A percentile compares a stretch with the other conserved stretches of the same genome.
These are phyloP conservation scores for Cercospora sojina DNA, from an alignment of 2,329 filamentous ascomycete species.

Conservation along the genomic window DNA sequence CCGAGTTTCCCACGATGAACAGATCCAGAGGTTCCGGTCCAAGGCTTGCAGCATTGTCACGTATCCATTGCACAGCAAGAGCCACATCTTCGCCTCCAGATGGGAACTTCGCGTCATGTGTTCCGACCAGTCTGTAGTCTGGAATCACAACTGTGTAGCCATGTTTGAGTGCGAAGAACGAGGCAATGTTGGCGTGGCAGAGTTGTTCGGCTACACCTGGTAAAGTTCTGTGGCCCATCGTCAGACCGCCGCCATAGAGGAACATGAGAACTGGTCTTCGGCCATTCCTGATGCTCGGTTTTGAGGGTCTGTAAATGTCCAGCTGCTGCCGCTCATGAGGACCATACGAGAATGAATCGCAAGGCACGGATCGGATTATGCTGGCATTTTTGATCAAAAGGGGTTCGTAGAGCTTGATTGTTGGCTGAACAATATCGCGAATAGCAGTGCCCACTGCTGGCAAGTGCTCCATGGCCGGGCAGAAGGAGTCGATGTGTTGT, in stretches of 20 bases:
- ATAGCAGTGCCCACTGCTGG: constrained; percentile 30
- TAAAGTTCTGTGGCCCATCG: constrained; percentile 37
- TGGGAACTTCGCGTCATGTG: constrained; percentile 43
- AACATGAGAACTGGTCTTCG: constrained; percentile 32
- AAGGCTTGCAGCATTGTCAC: constrained; percentile 22
- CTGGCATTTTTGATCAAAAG: constrained; percentile 28
- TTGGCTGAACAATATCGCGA: constrained; percentile 27
- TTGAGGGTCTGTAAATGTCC: constrained; percentile 40
- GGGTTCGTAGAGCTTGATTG: constrained; percentile 28
- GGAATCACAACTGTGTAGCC: constrained; percentile 41
- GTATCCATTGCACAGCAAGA: constrained; percentile 41
- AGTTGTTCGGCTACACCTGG: constrained; percentile 31
- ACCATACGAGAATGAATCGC: constrained; percentile 40
- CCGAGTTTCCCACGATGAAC: constrained; percentile 45
- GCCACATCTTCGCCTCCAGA: constrained; percentile 45
- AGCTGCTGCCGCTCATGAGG: constrained; percentile 40
- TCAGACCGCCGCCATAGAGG: constrained; percentile 40
- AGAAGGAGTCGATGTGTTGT: background rate
- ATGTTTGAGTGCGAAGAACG: constrained; percentile 41
- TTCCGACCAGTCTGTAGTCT: constrained; percentile 42
- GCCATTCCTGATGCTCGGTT: constrained; percentile 24
- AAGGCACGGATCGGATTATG: constrained; percentile 27
- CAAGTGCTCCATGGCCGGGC: constrained; percentile 29
- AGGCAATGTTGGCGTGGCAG: constrained; percentile 42
- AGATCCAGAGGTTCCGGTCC: constrained; percentile 38